A percentile compares a stretch with the other conserved stretches of the same genome.
Conservation (phyloP, 345 rosid species). For the Carallia pectinifolia region DNA sequence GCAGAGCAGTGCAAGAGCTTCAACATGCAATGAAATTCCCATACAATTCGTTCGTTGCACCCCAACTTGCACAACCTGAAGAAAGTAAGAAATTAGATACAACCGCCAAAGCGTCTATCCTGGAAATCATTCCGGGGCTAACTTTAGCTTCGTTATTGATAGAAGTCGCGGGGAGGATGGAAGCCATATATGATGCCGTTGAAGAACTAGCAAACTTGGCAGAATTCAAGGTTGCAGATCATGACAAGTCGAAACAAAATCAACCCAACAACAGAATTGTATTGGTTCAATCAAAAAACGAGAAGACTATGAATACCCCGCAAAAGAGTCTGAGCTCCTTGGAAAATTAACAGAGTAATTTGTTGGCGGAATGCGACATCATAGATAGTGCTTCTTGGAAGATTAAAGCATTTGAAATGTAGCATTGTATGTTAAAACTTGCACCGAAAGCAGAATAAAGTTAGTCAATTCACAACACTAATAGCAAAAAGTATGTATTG, state of each 20-base stretch:
- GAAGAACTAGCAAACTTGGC: constrained; percentile 34
- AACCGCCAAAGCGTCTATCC: constrained; percentile 15
- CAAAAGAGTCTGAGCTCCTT: constrained; percentile 21
- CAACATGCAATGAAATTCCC: constrained; percentile 31
- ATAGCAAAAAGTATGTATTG: too few relatives aligned
- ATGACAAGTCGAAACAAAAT: constrained; percentile 25
- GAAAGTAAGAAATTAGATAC: constrained; percentile 8
- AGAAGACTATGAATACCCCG: constrained; percentile 11
- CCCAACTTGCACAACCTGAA: constrained; percentile 6
- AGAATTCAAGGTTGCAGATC: constrained; percentile 19
- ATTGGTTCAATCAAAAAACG: constrained; percentile 1
- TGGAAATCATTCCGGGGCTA: constrained; percentile 35
- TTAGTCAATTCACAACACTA: too few relatives aligned
- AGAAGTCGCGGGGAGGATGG: constrained; percentile 36
- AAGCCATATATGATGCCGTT: constrained; percentile 29
- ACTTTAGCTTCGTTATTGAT: constrained; percentile 38
- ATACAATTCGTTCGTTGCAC: constrained; percentile 12
- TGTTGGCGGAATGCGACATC: neutral
- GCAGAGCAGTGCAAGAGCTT: constrained; percentile 30
- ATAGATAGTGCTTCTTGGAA: neutral
- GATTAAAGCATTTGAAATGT: too few relatives aligned
- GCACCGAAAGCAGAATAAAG: too few relatives aligned
- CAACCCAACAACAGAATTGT: constrained; percentile 8
- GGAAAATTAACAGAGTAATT: neutral
- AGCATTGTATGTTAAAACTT: too few relatives aligned